phyloP scores from a whole-genome alignment of 495 filamentous ascomycete genomes.

The Penicillium odoratum region DNA sequence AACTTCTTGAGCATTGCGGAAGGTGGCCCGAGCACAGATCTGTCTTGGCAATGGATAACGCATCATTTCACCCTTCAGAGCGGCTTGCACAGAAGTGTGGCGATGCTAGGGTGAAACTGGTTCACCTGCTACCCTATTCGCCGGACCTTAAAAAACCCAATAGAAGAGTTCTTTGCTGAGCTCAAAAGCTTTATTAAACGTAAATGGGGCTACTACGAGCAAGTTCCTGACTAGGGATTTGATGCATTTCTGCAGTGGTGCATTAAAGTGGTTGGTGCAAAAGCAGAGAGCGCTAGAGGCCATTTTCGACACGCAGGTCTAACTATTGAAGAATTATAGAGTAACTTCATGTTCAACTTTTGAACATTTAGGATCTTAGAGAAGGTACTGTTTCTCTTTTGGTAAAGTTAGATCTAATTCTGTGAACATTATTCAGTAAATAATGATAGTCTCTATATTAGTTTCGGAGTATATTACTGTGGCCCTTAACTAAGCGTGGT shows the following conservation, averaged over 20 bases:
- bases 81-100: constrained; percentile 24
- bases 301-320: constrained; percentile 30
- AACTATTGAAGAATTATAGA: constrained; percentile 17
- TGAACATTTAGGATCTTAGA: too few species aligned
- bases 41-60: too few species aligned
- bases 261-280: constrained; percentile 24
- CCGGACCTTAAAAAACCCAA: constrained; percentile 30
- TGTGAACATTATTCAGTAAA: too few species aligned
- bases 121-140: constrained; percentile 30
- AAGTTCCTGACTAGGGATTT: constrained; percentile 39
- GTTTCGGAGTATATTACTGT: too few species aligned
- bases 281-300: constrained; percentile 19
- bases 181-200: constrained; percentile 25
- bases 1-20: constrained; percentile 6
- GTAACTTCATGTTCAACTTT: too few species aligned
- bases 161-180: constrained; percentile 32
- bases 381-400: too few species aligned
- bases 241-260: constrained; percentile 27
- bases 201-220: constrained; percentile 20
- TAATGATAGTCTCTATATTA: too few species aligned
- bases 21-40: constrained; percentile 7
- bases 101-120: constrained; percentile 37
- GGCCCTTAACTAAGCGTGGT: too few species aligned
- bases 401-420: too few species aligned
- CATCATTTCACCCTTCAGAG: not conserved